phyloP scores from a whole-genome alignment of 306 rosid genomes.

The Cicer chorassanicum region DNA sequence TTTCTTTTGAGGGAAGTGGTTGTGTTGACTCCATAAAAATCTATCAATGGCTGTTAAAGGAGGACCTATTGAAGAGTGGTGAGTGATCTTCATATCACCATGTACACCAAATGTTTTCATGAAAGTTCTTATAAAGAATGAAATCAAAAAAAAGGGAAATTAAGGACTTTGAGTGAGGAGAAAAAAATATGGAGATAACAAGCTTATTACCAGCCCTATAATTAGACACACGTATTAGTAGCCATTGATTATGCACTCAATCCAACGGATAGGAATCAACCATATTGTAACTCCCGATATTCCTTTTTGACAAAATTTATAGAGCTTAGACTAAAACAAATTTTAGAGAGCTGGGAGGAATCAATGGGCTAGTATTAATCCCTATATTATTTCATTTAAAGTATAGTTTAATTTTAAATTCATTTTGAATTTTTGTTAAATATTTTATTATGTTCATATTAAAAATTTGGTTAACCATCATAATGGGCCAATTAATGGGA shows the following conservation, averaged over 20 bases:
- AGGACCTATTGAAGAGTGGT: constrained; percentile 46
- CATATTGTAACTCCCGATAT: constrained; percentile 68
- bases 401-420: not conserved
- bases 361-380: constrained; percentile 59
- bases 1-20: constrained; percentile 40
- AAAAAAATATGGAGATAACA: constrained; percentile 38
- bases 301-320: constrained; percentile 51
- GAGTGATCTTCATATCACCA: constrained; percentile 13
- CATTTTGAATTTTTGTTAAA: constrained; percentile 10
- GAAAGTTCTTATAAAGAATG: not conserved
- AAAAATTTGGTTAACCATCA: constrained; percentile 19
- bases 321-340: not conserved
- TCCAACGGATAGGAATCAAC: constrained; percentile 53
- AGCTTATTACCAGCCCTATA: constrained; percentile 58
- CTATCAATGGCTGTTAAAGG: constrained; percentile 74
- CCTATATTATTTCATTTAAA: constrained; percentile 40
- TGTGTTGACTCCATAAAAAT: constrained; percentile 58
- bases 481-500: constrained; percentile 35
- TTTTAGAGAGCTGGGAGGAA: constrained; percentile 52
- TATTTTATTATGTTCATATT: constrained; percentile 10
- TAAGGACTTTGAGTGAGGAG: constrained; percentile 42
- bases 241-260: constrained; percentile 49
- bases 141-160: not conserved
- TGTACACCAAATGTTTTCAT: constrained; percentile 49
- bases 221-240: constrained; percentile 50